Evolutionary conservation across 352 stramenopile genomes (phyloP).

Genomic region (Globisporangium uncinulatum): DNA sequence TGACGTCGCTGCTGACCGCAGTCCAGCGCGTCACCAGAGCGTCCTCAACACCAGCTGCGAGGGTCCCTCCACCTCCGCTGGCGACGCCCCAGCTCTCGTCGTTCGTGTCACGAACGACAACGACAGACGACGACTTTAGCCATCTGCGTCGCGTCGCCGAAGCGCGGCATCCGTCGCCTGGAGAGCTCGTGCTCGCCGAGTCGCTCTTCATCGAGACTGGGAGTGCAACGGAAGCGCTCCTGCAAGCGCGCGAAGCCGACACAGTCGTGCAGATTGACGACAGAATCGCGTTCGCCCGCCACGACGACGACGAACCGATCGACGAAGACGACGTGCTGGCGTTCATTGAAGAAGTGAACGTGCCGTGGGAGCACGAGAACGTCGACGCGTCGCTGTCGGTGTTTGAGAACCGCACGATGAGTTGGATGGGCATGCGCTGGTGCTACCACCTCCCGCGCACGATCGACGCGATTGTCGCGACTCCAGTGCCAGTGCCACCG

Average conservation of each 20-base stretch:
- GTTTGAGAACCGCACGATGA: slow-evolving; percentile 45
- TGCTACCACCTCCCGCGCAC: slow-evolving; percentile 67
- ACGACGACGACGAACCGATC: slow-evolving; percentile 15
- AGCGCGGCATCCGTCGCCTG: slow-evolving; percentile 35
- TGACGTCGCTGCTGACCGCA: slow-evolving; percentile 22
- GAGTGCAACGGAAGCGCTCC: slow-evolving; percentile 9
- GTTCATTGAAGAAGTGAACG: slow-evolving; percentile 56
- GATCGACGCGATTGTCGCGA: slow-evolving; percentile 40
- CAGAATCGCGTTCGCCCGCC: slow-evolving; percentile 14
- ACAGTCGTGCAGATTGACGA: slow-evolving; percentile 15
- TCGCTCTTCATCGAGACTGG: slow-evolving; percentile 60
- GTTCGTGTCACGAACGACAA: background rate
- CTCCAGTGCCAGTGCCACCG: slow-evolving; percentile 56
- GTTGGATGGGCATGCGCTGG: slow-evolving; percentile 80
- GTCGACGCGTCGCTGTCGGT: slow-evolving; percentile 8
- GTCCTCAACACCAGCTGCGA: background rate
- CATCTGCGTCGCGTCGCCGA: slow-evolving; percentile 45
- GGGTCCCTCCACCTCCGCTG: too few relatives aligned
- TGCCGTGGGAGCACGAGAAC: slow-evolving; percentile 37
- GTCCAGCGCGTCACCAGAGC: background rate
- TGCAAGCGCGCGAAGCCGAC: background rate
- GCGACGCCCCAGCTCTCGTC: too few relatives aligned
- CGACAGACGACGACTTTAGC: slow-evolving; percentile 54
- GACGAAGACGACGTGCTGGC: slow-evolving; percentile 21
- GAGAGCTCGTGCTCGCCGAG: slow-evolving; percentile 66